Evolutionary conservation across 225 moss, liverwort and hornwort species (phyloP).

Genomic region (Rhytidiadelphus loreus): DNA sequence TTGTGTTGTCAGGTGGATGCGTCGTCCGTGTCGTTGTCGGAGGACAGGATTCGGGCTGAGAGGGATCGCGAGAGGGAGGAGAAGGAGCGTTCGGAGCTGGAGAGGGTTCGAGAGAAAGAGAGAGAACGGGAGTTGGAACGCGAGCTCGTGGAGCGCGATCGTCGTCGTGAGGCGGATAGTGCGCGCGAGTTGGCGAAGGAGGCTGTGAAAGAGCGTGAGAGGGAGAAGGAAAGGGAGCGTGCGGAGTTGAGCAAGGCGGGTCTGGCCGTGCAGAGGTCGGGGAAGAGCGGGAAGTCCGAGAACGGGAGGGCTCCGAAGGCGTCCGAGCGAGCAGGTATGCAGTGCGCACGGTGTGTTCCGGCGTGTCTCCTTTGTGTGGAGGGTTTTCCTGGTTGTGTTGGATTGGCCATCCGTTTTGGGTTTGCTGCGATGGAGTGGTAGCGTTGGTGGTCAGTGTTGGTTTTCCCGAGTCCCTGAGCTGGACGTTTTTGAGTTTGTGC

Average conservation of each 20-base stretch:
- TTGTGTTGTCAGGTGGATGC: conserved; percentile 36
- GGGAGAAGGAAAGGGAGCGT: conserved; percentile 44
- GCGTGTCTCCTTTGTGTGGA: background rate
- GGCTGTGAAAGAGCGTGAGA: conserved; percentile 8
- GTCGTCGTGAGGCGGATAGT: conserved; percentile 18
- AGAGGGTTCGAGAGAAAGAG: conserved; percentile 28
- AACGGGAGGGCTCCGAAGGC: conserved; percentile 45
- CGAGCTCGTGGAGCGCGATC: conserved; percentile 25
- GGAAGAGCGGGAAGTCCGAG: conserved; percentile 40
- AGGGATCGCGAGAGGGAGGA: conserved; percentile 33
- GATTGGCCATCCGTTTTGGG: background rate
- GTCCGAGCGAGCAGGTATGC: conserved; percentile 47
- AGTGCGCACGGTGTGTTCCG: background rate
- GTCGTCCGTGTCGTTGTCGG: background rate
- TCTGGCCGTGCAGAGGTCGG: conserved; percentile 7
- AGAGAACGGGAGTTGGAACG: conserved; percentile 26
- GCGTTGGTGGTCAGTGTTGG: background rate
- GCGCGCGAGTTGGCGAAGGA: conserved; percentile 28
- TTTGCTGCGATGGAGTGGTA: background rate
- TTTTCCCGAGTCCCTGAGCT: background rate
- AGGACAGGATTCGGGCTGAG: conserved; percentile 25
- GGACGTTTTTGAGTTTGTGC: background rate
- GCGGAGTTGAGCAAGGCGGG: conserved; percentile 31
- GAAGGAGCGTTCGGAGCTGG: conserved; percentile 19
- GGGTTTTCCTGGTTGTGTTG: too few relatives aligned